phyloP scores from a whole-genome alignment of 2,329 filamentous ascomycete species.

The Penicillium rolfsii region DNA sequence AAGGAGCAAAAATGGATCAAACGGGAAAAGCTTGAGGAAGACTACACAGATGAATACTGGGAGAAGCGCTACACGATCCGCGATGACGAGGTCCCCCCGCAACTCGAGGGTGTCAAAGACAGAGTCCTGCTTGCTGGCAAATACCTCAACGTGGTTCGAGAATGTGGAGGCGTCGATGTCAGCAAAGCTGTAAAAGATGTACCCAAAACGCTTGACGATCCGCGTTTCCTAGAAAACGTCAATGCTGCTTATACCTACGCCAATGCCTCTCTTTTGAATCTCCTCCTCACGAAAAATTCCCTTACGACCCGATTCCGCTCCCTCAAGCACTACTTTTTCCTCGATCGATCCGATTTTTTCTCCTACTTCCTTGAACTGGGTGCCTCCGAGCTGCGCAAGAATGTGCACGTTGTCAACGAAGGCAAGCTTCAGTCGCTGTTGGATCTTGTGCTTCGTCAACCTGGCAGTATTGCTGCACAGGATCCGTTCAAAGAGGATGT shows the following conservation, averaged over 20 bases:
- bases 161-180: slow-evolving; percentile 94
- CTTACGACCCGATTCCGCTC: slow-evolving; percentile 84
- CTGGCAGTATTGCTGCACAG: slow-evolving; percentile 87
- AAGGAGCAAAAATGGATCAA: slow-evolving; percentile 96
- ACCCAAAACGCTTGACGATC: slow-evolving; percentile 91
- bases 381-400: slow-evolving; percentile 85
- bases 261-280: slow-evolving; percentile 87
- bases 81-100: slow-evolving; percentile 86
- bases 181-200: slow-evolving; percentile 85
- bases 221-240: slow-evolving; percentile 90
- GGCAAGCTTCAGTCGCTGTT: slow-evolving; percentile 92
- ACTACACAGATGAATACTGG: slow-evolving; percentile 99
- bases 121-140: slow-evolving; percentile 95
- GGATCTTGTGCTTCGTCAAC: slow-evolving; percentile 95
- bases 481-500: slow-evolving; percentile 99
- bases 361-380: slow-evolving; percentile 95
- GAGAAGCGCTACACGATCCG: slow-evolving; percentile 95
- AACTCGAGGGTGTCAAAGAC: slow-evolving; percentile 86
- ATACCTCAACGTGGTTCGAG: slow-evolving; percentile 95
- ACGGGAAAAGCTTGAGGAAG: slow-evolving; percentile 85
- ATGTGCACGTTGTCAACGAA: slow-evolving; percentile 84
- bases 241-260: slow-evolving; percentile 93
- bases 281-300: slow-evolving; percentile 89
- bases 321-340: slow-evolving; percentile 98
- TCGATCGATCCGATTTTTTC: slow-evolving; percentile 97